Percentiles rank a stretch among this genome's conserved stretches.
Evolutionary conservation across 2,329 filamentous ascomycete species (phyloP).

Genomic region (Trichoderma sp.): DNA sequence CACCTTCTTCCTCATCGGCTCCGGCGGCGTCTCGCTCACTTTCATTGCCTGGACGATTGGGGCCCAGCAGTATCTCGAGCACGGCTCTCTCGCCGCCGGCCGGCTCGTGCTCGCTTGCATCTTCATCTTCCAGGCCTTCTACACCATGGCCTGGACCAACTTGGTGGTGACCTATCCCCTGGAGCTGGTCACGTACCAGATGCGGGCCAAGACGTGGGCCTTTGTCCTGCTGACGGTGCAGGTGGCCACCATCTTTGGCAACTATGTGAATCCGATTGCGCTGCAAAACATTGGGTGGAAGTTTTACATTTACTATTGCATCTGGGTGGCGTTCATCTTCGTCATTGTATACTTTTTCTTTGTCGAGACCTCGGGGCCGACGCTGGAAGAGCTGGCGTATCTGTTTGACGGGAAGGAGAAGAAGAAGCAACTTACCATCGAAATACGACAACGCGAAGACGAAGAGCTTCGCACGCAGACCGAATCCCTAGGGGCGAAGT

Average conservation of each 20-base stretch:
- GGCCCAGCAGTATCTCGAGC: constrained; percentile 43
- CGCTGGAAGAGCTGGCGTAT: constrained; percentile 43
- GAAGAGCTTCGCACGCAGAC: constrained; percentile 23
- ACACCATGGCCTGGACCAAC: constrained; percentile 49
- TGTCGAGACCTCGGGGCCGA: constrained; percentile 44
- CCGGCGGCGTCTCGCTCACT: constrained; percentile 43
- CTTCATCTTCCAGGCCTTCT: constrained; percentile 48
- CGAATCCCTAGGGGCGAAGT: constrained; percentile 23
- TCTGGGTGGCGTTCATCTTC: constrained; percentile 45
- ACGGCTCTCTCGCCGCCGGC: constrained; percentile 38
- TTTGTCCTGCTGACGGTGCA: constrained; percentile 47
- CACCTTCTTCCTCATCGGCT: constrained; percentile 45
- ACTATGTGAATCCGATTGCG: constrained; percentile 46
- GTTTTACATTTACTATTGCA: constrained; percentile 48
- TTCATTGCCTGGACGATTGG: constrained; percentile 47
- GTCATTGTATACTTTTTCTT: constrained; percentile 47
- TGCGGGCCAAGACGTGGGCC: constrained; percentile 47
- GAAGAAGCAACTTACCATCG: constrained; percentile 36
- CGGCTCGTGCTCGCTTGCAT: constrained; percentile 46
- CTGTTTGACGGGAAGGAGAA: constrained; percentile 38
- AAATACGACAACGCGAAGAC: constrained; percentile 34
- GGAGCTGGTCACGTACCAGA: constrained; percentile 47
- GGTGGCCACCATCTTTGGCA: constrained; percentile 42
- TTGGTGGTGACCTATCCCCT: constrained; percentile 49
- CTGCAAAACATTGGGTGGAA: constrained; percentile 45